Percentiles rank a stretch among this genome's conserved stretches.
phyloP scores from a whole-genome alignment of 202 grass and related monocot species.

The Schoenoplectus tabernaemontani region DNA sequence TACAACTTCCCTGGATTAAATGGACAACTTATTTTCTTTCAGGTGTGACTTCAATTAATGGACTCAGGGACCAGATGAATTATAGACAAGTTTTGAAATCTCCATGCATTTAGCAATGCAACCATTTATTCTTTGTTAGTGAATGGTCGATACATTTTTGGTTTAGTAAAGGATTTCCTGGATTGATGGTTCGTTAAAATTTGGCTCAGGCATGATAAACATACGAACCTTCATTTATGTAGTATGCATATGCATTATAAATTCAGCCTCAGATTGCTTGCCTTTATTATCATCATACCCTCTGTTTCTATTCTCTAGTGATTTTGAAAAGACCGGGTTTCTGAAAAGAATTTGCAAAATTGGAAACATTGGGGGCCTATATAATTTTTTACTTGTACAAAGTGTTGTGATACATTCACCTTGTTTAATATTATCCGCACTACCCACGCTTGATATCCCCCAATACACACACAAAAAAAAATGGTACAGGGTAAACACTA shows the following conservation, averaged over 20 bases:
- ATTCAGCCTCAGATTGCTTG: background rate
- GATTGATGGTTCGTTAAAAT: background rate
- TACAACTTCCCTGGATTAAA: background rate
- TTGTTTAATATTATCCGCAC: no score
- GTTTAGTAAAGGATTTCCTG: background rate
- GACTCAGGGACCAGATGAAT: background rate
- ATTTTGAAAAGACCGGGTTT: no score
- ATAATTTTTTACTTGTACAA: no score
- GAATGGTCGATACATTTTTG: background rate
- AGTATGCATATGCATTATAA: background rate
- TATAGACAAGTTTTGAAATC: background rate
- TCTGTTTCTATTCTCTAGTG: no score
- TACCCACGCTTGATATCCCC: no score
- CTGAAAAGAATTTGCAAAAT: no score
- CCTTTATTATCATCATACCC: background rate
- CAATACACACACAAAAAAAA: no score
- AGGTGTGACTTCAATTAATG: background rate
- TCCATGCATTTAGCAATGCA: slow-evolving; percentile 3
- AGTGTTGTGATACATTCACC: no score
- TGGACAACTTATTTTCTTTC: background rate
- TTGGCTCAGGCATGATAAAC: background rate
- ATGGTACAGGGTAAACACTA: no score
- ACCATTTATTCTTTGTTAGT: slow-evolving; percentile 5
- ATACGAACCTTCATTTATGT: background rate
- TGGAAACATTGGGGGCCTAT: no score